These are phyloP conservation scores for Ceratopteris richardii DNA, from an alignment of 75 land plant species.

Conservation along the genomic window DNA sequence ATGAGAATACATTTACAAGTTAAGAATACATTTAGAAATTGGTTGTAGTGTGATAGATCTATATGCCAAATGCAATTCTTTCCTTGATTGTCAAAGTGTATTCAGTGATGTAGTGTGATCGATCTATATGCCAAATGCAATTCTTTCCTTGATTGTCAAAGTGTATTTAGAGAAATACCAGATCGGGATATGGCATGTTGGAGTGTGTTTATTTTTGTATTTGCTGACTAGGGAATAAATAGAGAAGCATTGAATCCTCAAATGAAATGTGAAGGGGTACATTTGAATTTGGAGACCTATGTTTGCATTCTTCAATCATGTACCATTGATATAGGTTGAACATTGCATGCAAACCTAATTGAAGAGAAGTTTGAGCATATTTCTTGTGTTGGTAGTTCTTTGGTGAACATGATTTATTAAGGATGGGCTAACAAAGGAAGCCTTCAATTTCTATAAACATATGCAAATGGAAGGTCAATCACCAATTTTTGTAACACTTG, in stretches of 20 bases:
- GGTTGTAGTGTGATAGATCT: slow-evolving; percentile 6
- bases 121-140: slow-evolving; percentile 18
- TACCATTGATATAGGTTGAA: slow-evolving; percentile 7
- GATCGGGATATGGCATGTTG: slow-evolving; percentile 14
- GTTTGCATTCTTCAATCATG: slow-evolving; percentile 12
- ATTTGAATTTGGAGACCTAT: slow-evolving; percentile 4
- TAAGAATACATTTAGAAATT: slow-evolving; percentile 11
- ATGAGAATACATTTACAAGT: slow-evolving; percentile 12
- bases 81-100: slow-evolving; percentile 6
- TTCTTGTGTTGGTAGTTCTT: background rate
- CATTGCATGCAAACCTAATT: slow-evolving; percentile 2
- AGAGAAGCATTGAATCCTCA: slow-evolving; percentile 5
- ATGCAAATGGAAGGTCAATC: slow-evolving; percentile 21
- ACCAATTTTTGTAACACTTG: slow-evolving; percentile 16
- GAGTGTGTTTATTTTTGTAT: slow-evolving; percentile 17
- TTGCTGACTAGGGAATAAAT: slow-evolving; percentile 1
- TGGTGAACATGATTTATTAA: slow-evolving; percentile 37
- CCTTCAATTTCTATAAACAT: slow-evolving; percentile 11
- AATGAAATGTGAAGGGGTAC: slow-evolving; percentile 4
- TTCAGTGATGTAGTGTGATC: slow-evolving; percentile 5
- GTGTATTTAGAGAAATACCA: slow-evolving; percentile 6
- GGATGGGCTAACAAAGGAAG: slow-evolving; percentile 22
- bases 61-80: slow-evolving; percentile 14
- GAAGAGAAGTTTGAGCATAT: background rate
- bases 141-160: slow-evolving; percentile 4